These are phyloP conservation scores for Priceomyces fermenticarens DNA, from an alignment of 805 yeast genomes.

Conservation along the genomic window DNA sequence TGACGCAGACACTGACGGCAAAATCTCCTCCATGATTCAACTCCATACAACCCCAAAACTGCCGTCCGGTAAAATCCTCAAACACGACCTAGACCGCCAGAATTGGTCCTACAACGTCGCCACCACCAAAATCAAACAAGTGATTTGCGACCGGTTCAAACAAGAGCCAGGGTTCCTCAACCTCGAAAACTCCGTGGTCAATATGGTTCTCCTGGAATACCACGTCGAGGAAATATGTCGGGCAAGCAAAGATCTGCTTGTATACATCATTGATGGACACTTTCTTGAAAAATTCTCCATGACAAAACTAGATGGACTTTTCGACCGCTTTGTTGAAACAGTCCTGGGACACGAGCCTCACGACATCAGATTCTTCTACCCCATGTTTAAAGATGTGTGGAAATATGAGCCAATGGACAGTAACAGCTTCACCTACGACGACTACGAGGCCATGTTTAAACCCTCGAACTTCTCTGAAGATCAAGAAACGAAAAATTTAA, in stretches of 20 bases:
- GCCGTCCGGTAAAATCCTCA: background rate
- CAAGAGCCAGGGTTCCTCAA: conserved; percentile 5
- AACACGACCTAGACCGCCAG: background rate
- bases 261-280: conserved; percentile 10
- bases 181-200: conserved; percentile 15
- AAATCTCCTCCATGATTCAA: background rate
- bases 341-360: background rate
- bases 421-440: conserved; percentile 12
- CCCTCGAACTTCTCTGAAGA: conserved; percentile 6
- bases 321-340: conserved; percentile 1
- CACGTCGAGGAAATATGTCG: conserved; percentile 7
- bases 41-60: background rate
- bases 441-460: conserved; percentile 9
- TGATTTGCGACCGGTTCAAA: conserved; percentile 4
- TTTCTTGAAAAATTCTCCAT: conserved; percentile 17
- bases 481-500: conserved; percentile 6
- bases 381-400: conserved; percentile 16
- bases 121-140: conserved; percentile 6
- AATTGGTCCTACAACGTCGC: conserved; percentile 1
- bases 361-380: too few species aligned
- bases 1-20: too few species aligned
- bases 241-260: conserved; percentile 7
- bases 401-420: conserved; percentile 14
- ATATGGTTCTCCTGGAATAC: conserved; percentile 15
- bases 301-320: conserved; percentile 13